Conservation (phyloP, 306 rosid species). For the Argentina anserina region DNA sequence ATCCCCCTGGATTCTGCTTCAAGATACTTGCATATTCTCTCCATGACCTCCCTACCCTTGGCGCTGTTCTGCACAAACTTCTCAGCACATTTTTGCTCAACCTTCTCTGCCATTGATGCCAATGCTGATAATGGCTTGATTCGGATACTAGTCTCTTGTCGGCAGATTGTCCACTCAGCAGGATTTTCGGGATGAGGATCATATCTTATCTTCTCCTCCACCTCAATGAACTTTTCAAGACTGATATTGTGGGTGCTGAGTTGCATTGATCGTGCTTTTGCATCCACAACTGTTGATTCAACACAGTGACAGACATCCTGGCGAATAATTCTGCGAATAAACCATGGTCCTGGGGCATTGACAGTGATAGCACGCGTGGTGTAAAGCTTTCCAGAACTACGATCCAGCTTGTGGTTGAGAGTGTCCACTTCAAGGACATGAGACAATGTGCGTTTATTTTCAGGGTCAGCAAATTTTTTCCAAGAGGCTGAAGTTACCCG, state of each 20-base stretch:
- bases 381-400: conserved; percentile 59
- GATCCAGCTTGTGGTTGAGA: conserved; percentile 54
- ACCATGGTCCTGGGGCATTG: conserved; percentile 87
- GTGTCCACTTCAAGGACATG: conserved; percentile 87
- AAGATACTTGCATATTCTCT: conserved; percentile 84
- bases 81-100: conserved; percentile 82
- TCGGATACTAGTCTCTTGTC: conserved; percentile 68
- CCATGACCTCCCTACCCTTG: conserved; percentile 93
- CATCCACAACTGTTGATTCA: conserved; percentile 70
- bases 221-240: conserved; percentile 73
- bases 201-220: conserved; percentile 67
- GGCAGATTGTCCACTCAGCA: conserved; percentile 64
- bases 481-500: conserved; percentile 84
- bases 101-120: conserved; percentile 85
- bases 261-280: conserved; percentile 51
- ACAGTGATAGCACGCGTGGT: conserved; percentile 70
- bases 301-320: conserved; percentile 84
- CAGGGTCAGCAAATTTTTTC: conserved; percentile 86
- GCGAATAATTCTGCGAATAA: conserved; percentile 60
- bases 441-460: conserved; percentile 63
- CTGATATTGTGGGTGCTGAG: conserved; percentile 54
- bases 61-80: conserved; percentile 75
- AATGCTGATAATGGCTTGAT: conserved; percentile 82
- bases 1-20: conserved; percentile 68
- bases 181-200: conserved; percentile 77